A percentile compares a stretch with the other conserved stretches of the same genome.
phyloP scores from a whole-genome alignment of 1,139 yeast species.

The Taphrina confusa region DNA sequence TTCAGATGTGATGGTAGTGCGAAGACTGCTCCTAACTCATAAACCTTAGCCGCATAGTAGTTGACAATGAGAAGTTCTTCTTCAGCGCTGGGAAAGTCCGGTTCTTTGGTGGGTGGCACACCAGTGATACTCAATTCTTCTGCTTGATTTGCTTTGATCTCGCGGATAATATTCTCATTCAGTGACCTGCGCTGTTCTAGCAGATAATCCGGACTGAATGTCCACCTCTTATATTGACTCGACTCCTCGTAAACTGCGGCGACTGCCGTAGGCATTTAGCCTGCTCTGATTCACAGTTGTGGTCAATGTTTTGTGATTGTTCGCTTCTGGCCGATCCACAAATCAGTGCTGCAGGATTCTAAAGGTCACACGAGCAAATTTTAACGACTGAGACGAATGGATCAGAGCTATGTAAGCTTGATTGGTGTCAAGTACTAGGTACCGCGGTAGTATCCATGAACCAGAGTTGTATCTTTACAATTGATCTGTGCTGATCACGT shows the following conservation, averaged over 20 bases:
- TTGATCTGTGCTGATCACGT: too few species aligned
- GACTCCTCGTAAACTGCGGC: conserved; percentile 67
- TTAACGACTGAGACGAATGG: too few species aligned
- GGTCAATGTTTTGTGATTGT: too few species aligned
- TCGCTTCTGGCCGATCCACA: too few species aligned
- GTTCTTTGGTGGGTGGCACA: conserved; percentile 43
- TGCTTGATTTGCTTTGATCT: conserved; percentile 47
- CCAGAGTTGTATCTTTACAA: too few species aligned
- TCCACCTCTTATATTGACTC: conserved; percentile 83
- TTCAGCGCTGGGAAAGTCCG: conserved; percentile 48
- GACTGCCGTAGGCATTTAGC: conserved; percentile 23
- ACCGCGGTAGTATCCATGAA: too few species aligned
- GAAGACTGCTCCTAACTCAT: conserved; percentile 42
- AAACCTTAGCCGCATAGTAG: conserved; percentile 25
- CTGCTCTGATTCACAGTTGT: too few species aligned
- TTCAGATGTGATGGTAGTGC: conserved; percentile 50
- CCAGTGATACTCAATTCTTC: conserved; percentile 45
- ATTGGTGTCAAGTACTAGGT: too few species aligned
- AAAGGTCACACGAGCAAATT: too few species aligned
- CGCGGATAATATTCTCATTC: conserved; percentile 57
- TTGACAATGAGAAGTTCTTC: conserved; percentile 46
- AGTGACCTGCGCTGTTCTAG: conserved; percentile 52
- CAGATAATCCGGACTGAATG: conserved; percentile 65
- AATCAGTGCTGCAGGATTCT: too few species aligned
- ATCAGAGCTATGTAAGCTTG: too few species aligned